phyloP scores from a whole-genome alignment of 192 early-diverging fungal species.

The Podila epigama region DNA sequence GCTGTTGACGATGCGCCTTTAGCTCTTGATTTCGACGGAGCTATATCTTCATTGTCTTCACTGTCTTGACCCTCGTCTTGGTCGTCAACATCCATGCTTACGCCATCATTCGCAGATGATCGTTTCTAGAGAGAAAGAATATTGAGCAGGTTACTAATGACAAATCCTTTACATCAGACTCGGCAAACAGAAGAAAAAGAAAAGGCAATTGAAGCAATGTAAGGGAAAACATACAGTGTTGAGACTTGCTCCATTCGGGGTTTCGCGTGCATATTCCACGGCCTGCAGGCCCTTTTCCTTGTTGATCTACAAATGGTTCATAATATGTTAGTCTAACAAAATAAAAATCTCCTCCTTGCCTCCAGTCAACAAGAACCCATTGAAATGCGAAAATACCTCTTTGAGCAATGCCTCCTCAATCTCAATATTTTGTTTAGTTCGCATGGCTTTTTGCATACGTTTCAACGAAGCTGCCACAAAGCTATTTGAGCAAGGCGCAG shows the following conservation, averaged over 20 bases:
- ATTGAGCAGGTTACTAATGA: background rate
- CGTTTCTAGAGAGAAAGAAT: slow-evolving; percentile 2
- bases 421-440: slow-evolving; percentile 43
- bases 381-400: slow-evolving; percentile 2
- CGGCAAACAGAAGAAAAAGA: too few relatives aligned
- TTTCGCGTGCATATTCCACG: slow-evolving; percentile 26
- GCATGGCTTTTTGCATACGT: slow-evolving; percentile 39
- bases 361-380: background rate
- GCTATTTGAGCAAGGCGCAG: too few relatives aligned
- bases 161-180: too few relatives aligned
- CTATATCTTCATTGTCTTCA: slow-evolving; percentile 2
- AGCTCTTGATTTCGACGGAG: background rate
- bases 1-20: background rate
- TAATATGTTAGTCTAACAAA: background rate
- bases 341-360: background rate
- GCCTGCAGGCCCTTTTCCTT: slow-evolving; percentile 41
- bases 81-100: slow-evolving; percentile 29
- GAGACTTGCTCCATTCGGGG: slow-evolving; percentile 30
- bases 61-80: slow-evolving; percentile 14
- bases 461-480: slow-evolving; percentile 23
- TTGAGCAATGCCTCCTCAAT: slow-evolving; percentile 33
- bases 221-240: slow-evolving; percentile 16
- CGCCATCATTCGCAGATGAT: background rate
- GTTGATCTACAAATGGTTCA: slow-evolving; percentile 22
- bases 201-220: background rate